phyloP scores from a whole-genome alignment of 2,329 filamentous ascomycete species.

The Arthrobotrys pseudoclavata region DNA sequence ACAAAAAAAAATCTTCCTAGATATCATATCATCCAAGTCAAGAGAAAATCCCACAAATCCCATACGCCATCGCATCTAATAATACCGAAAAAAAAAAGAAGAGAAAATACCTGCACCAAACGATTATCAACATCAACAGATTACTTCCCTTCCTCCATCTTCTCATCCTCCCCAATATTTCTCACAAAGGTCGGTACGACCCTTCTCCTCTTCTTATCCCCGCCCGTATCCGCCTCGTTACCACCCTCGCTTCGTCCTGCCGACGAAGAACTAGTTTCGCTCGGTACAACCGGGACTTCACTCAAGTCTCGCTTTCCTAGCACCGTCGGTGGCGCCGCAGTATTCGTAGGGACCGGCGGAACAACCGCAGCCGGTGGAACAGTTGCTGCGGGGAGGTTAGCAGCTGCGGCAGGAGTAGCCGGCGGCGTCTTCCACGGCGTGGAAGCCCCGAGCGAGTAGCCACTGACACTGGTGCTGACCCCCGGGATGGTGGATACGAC shows the following conservation, averaged over 20 bases:
- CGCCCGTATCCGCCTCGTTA: constrained; percentile 69
- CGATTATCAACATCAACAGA: constrained; percentile 17
- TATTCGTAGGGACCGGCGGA: constrained; percentile 65
- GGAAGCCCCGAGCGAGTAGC: constrained; percentile 72
- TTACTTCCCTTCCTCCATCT: constrained; percentile 31
- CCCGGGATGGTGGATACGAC: constrained; percentile 56
- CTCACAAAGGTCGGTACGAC: constrained; percentile 76
- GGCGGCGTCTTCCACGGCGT: constrained; percentile 72
- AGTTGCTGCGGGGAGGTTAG: constrained; percentile 68
- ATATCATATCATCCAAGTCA: constrained; percentile 3
- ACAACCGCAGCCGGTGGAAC: constrained; percentile 79
- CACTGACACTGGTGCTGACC: constrained; percentile 71
- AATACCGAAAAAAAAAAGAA: neutral
- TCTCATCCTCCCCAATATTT: constrained; percentile 55
- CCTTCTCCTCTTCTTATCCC: constrained; percentile 76
- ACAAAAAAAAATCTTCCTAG: neutral
- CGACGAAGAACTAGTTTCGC: constrained; percentile 66
- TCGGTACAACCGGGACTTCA: constrained; percentile 46
- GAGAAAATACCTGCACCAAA: constrained; percentile 6
- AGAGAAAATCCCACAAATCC: neutral
- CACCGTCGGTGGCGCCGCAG: constrained; percentile 68
- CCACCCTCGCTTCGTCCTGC: constrained; percentile 72
- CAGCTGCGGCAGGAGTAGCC: constrained; percentile 72
- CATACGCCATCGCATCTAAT: constrained; percentile 49
- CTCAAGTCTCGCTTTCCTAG: constrained; percentile 69